Base-by-base conservation (phyloP, 2,329 filamentous ascomycete species). In the Trichophyton mentagrophytes region DNA sequence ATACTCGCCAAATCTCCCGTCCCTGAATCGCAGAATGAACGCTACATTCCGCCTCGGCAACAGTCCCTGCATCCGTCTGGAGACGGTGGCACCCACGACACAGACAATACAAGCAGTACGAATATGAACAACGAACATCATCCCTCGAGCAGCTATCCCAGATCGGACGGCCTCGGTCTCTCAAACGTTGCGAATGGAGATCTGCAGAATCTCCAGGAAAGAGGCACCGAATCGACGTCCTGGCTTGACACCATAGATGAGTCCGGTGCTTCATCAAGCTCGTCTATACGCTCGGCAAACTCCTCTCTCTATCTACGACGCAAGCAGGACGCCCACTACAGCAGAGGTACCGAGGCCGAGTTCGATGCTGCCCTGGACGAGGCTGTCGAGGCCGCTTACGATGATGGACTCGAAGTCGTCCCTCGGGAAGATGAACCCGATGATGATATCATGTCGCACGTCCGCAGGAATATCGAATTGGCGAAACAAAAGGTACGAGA, bases 181-280 rank as follows among this genome's bases (percentile, higher is more conserved):
- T n/a, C 59, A n/a, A 70, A 77, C 8, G 82, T 84, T 65, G 72
- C 72, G 22, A 55, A 55, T 20, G 49, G 49, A 13, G 49, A 55
- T 17, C 49, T 55, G 27, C 49, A 36, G 27, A 55, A 6, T 27
- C 49, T 55, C 49, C 75, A 83, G 63, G 85, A 83, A 25, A 80
- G 82, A 9, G 92, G 89, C 68, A 85, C 87, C 63, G 89, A 90
- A 70, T 89, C 88, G 3, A 90, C 88, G 59, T 95, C 90, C 0
- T 96, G 91, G 91, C 75, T 96, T n/a, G 89, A 96, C 69, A 92
- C 90, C 0, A 93, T 95, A 61, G 89, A 95, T 70, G 91, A 96
- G 67, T 96, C 90, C 22, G 89, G 86, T 40, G 87, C 83, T 17
- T 96, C 91, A 0, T 85, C 85, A 2, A 80, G 82, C 2, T 89